Evolutionary conservation across 129 eudicot genomes (phyloP).

Genomic region (Erigeron canadensis): DNA sequence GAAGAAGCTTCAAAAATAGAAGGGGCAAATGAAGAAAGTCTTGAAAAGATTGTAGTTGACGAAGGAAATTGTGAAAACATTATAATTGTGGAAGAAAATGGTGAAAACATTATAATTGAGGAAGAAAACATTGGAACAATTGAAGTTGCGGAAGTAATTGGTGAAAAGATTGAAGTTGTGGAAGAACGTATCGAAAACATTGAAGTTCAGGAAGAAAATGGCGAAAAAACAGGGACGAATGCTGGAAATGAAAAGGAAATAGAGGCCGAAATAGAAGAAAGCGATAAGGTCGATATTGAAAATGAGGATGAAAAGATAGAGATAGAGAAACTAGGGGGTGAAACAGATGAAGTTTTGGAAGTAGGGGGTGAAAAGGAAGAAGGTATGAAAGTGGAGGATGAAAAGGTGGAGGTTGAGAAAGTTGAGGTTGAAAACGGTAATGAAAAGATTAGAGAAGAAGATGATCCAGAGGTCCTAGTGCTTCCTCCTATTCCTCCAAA

Average conservation of each 20-base stretch:
- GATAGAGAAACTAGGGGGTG: constrained; percentile 12
- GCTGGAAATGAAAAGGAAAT: background rate
- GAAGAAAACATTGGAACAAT: background rate
- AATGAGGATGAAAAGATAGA: constrained; percentile 19
- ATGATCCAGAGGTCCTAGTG: constrained; percentile 39
- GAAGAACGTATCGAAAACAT: background rate
- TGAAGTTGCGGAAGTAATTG: background rate
- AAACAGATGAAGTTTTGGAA: constrained; percentile 9
- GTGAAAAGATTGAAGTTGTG: background rate
- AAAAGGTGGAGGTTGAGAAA: constrained; percentile 19
- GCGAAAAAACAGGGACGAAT: background rate
- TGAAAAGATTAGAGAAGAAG: constrained; percentile 16
- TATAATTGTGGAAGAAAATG: background rate
- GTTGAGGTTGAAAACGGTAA: constrained; percentile 19
- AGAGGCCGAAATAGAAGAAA: constrained; percentile 18
- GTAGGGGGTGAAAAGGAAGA: constrained; percentile 17
- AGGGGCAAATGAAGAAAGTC: background rate
- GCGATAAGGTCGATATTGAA: constrained; percentile 15
- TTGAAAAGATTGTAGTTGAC: constrained; percentile 12
- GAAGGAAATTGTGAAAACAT: constrained; percentile 12
- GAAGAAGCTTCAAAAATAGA: background rate
- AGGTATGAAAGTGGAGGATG: constrained; percentile 15
- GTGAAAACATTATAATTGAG: background rate
- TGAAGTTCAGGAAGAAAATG: constrained; percentile 8
- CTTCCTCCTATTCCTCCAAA: constrained; percentile 62